Evolutionary conservation across 257 asterid genomes (phyloP), one percentile per base, ranked within the genome.

Genomic region (Penstemon barbatus): DNA sequence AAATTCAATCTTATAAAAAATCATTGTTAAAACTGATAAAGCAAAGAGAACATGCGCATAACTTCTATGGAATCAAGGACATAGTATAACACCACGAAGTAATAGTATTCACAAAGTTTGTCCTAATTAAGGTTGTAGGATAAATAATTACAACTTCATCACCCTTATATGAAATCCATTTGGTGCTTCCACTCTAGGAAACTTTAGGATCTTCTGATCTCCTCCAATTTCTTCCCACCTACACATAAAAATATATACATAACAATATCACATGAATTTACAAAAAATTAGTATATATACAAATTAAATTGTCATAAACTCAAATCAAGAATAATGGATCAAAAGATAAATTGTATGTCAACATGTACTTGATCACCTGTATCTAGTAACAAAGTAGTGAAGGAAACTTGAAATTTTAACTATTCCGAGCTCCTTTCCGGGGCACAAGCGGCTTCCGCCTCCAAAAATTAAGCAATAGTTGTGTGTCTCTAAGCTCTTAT

Each of bases 151-250:
- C 33, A 77, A 68, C 43, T 81, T 76, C 61, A 25, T 71, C 59
- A 92, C 83, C 68, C 74, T 83, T 7, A 85, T 61, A 59, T 82
- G 86, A 44, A 84, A 75, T 1, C 98, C 97, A 13, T 84, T 79
- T 69, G 96, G 92, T 52, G 96, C 96, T 76, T 79, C 82, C 75
- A 92, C 96, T 81, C 96, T 87, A 0, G 98, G 97, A 58, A 89
- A 92, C 54, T 78, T 4, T 56, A 65, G 6, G 12, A 92, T 81
- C 71, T 65, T 77, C 37, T 25, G 33, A 25, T 80, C 79, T 46
- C 79, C 89, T 68, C 87, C 95, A n/a, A 84, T 56, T 74, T 84
- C 96, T 75, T 92, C 86, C 95, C 96, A 89, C 60, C 98, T 91
- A 82, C 50, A 70, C 59, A 33, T 5, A 61, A 4, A 49, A 61